Conservation (phyloP, 805 yeast species). For the Candida krabiensis region DNA sequence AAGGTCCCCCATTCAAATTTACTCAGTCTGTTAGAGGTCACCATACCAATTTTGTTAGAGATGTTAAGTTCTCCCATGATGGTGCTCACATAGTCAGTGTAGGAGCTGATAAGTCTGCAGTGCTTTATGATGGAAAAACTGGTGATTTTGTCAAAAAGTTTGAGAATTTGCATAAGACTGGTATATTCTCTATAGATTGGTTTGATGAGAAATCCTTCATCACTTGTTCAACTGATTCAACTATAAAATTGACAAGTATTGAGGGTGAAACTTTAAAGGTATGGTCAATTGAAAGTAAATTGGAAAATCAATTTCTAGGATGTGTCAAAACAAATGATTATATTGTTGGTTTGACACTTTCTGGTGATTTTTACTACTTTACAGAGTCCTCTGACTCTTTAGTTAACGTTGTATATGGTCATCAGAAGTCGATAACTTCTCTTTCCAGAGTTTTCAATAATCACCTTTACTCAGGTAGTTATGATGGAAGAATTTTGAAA, state of each 20-base stretch:
- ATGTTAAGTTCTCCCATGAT: conserved; percentile 77
- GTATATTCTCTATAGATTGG: conserved; percentile 81
- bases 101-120: conserved; percentile 80
- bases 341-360: conserved; percentile 64
- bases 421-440: conserved; percentile 79
- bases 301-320: conserved; percentile 78
- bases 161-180: conserved; percentile 63
- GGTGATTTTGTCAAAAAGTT: conserved; percentile 68
- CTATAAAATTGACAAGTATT: conserved; percentile 65
- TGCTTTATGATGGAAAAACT: conserved; percentile 80
- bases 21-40: conserved; percentile 66
- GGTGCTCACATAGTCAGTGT: conserved; percentile 76
- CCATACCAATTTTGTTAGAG: conserved; percentile 79
- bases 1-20: conserved; percentile 95
- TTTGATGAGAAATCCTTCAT: conserved; percentile 59
- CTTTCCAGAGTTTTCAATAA: conserved; percentile 33
- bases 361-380: conserved; percentile 71
- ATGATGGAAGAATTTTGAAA: conserved; percentile 70
- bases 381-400: conserved; percentile 39
- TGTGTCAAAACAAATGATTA: conserved; percentile 61
- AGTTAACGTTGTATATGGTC: conserved; percentile 58
- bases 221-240: conserved; percentile 82
- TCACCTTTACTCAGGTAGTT: conserved; percentile 59
- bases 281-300: conserved; percentile 49
- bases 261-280: conserved; percentile 45